phyloP scores from a whole-genome alignment of 192 early-diverging fungal genomes.

The Phlyctochytrium bullatum region DNA sequence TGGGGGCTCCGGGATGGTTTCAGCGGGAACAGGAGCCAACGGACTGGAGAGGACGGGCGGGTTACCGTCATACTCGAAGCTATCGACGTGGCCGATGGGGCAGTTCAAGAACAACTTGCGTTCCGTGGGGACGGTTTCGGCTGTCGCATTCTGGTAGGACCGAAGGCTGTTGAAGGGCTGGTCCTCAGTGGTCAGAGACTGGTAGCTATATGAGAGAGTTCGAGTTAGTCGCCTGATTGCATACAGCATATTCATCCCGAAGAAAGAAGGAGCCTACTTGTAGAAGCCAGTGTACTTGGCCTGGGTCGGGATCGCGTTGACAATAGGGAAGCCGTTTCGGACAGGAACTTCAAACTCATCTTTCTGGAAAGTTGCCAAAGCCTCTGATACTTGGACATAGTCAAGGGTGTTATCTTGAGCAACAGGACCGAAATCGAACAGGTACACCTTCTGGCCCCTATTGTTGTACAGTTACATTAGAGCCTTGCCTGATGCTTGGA shows the following conservation, averaged over 20 bases:
- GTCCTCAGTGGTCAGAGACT: background rate
- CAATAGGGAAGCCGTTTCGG: background rate
- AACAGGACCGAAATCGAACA: background rate
- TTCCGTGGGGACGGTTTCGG: background rate
- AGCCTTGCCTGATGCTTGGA: background rate
- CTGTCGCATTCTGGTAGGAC: background rate
- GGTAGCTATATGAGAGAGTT: background rate
- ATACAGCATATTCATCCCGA: background rate
- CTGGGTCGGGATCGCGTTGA: background rate
- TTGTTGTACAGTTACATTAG: background rate
- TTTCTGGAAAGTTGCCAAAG: background rate
- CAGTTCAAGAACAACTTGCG: background rate
- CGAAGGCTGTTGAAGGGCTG: background rate
- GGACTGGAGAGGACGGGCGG: too few species aligned
- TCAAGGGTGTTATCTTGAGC: background rate
- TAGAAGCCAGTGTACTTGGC: slow-evolving; percentile 2
- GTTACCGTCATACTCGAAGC: background rate
- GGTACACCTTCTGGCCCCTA: slow-evolving; percentile 4
- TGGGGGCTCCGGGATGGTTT: background rate
- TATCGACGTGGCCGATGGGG: background rate
- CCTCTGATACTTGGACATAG: background rate
- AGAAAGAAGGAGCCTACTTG: background rate
- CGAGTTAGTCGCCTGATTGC: background rate
- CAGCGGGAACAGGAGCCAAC: background rate
- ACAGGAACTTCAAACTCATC: background rate